Evolutionary conservation across 768 basidiomycete species (phyloP).

Genomic region (Sarcomyxa edulis): DNA sequence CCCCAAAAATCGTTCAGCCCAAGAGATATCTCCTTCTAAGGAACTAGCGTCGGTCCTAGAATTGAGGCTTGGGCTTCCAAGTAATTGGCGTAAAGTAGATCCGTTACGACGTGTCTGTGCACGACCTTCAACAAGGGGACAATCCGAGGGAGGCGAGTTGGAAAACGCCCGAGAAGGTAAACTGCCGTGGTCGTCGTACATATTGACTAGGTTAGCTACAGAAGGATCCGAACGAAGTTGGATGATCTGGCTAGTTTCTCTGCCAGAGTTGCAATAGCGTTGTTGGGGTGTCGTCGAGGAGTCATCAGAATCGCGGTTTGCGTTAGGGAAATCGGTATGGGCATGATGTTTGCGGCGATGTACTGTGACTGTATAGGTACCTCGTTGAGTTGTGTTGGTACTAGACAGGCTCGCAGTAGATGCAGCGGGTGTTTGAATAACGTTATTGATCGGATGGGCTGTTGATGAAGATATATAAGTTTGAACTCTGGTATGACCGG

Average conservation of each 20-base stretch:
- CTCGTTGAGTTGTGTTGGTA: constrained; percentile 41
- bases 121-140: constrained; percentile 32
- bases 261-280: constrained; percentile 28
- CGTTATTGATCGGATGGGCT: constrained; percentile 67
- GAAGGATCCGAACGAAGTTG: constrained; percentile 73
- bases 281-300: constrained; percentile 15
- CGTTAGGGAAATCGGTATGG: constrained; percentile 61
- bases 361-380: constrained; percentile 72
- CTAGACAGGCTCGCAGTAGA: constrained; percentile 53
- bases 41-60: constrained; percentile 28
- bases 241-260: constrained; percentile 46
- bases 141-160: constrained; percentile 48
- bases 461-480: constrained; percentile 10
- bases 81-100: constrained; percentile 69
- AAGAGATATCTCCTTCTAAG: constrained; percentile 72
- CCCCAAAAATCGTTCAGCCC: constrained; percentile 76
- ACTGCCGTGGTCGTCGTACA: constrained; percentile 72
- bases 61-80: constrained; percentile 46
- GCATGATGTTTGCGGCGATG: constrained; percentile 56
- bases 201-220: constrained; percentile 63
- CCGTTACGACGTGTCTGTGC: constrained; percentile 57
- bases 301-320: constrained; percentile 31
- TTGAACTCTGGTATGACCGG: too few species aligned
- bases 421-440: constrained; percentile 41
- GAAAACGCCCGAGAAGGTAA: constrained; percentile 61